Evolutionary conservation across 805 yeast genomes (phyloP).

Genomic region (Saccharomycopsis synnaedendra): DNA sequence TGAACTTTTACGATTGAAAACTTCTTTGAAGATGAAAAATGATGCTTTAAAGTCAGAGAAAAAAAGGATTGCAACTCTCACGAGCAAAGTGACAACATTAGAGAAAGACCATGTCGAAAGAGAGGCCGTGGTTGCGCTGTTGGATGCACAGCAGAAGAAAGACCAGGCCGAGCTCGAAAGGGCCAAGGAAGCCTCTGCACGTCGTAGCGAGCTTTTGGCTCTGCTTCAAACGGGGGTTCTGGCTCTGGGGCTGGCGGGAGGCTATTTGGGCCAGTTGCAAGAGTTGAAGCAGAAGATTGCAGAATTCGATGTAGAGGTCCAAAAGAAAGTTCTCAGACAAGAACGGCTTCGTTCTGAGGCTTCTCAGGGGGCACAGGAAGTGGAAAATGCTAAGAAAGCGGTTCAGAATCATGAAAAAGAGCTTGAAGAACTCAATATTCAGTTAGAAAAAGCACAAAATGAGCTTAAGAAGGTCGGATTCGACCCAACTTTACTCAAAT

Average conservation of each 20-base stretch:
- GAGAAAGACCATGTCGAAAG: slow-evolving; percentile 24
- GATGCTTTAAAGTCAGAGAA: slow-evolving; percentile 51
- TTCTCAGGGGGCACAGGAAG: slow-evolving; percentile 34
- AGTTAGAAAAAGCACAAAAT: slow-evolving; percentile 27
- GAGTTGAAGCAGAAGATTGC: slow-evolving; percentile 47
- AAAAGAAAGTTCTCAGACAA: slow-evolving; percentile 48
- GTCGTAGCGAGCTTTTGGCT: slow-evolving; percentile 69
- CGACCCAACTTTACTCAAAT: slow-evolving; percentile 33
- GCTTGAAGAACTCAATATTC: slow-evolving; percentile 30
- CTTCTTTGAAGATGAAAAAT: slow-evolving; percentile 45
- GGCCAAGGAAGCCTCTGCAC: slow-evolving; percentile 35
- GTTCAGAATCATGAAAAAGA: slow-evolving; percentile 30
- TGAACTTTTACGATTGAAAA: slow-evolving; percentile 53
- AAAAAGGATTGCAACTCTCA: slow-evolving; percentile 21
- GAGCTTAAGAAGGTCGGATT: slow-evolving; percentile 46
- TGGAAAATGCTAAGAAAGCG: slow-evolving; percentile 42
- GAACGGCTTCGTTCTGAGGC: slow-evolving; percentile 46
- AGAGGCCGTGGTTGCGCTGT: slow-evolving; percentile 26
- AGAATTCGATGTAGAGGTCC: slow-evolving; percentile 41
- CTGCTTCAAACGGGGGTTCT: slow-evolving; percentile 86
- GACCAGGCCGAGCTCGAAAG: slow-evolving; percentile 33
- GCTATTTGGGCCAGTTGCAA: slow-evolving; percentile 62
- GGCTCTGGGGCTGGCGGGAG: slow-evolving; percentile 66
- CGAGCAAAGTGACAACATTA: slow-evolving; percentile 25
- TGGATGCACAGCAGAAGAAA: slow-evolving; percentile 29